phyloP scores from a whole-genome alignment of 169 alveolate species.

The Perkinsus marinus region DNA sequence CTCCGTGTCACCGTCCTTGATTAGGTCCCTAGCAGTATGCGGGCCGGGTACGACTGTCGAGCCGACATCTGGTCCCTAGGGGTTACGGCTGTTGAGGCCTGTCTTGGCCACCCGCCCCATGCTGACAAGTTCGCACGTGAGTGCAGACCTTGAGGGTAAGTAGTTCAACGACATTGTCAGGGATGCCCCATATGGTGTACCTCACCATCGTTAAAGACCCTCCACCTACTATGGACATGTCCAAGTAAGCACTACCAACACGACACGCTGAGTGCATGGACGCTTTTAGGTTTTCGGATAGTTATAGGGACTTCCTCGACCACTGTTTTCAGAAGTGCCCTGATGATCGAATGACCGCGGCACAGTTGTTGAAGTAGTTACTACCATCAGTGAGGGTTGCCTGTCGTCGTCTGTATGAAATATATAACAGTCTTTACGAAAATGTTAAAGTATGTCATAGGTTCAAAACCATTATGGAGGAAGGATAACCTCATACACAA shows the following conservation, averaged over 20 bases:
- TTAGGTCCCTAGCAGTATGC: background rate
- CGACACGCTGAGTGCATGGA: background rate
- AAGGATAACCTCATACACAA: no score
- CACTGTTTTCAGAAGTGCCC: background rate
- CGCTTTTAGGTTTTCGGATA: background rate
- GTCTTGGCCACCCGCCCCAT: slow-evolving; percentile 64
- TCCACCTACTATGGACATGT: background rate
- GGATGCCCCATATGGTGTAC: background rate
- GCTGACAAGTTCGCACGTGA: slow-evolving; percentile 7
- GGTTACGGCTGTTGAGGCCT: slow-evolving; percentile 60
- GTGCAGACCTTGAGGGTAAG: no score
- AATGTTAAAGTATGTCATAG: no score
- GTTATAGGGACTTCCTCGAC: background rate
- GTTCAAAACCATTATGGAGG: no score
- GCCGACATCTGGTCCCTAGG: slow-evolving; percentile 70
- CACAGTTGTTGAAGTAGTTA: background rate
- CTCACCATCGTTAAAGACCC: background rate
- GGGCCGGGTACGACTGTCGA: slow-evolving; percentile 41
- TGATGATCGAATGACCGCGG: background rate
- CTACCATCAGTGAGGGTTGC: no score
- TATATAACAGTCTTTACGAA: background rate
- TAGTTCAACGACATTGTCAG: no score
- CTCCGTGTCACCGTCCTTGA: no score
- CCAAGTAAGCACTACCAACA: background rate
- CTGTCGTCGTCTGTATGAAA: background rate